Evolutionary conservation across 2,329 filamentous ascomycete species (phyloP), one percentile per base, ranked within the genome.

Genomic region (Monosporascus sp.): DNA sequence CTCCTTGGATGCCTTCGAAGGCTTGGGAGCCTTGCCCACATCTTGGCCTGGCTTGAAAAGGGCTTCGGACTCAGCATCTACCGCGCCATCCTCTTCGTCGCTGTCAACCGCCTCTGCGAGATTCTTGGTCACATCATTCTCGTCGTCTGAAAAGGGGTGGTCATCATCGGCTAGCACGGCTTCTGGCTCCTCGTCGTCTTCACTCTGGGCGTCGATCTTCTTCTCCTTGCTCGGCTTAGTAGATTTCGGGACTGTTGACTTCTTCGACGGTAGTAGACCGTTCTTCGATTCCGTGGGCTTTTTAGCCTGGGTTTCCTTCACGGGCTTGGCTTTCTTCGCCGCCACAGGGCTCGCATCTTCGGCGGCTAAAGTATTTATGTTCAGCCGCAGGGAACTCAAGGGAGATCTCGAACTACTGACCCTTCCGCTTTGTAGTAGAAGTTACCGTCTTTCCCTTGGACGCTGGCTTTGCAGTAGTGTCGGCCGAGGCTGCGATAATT

Each of bases 1-100:
- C 61, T 77, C 74, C 57, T 71, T 64, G 9, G 73, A 60, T 47
- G 75, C 73, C 59, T 74, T 73, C 54, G 77, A 71, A 20, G 74
- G 64, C 57, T 77, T 69, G 51, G 80, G 80, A 38, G 78, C 72
- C 64, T 76, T 76, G 63, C 77, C 76, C 8, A 80, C 72, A 44
- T 76, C 74, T 59, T 78, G 74, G 17, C 76, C 77, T n/a, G 72
- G 60, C 61, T 78, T 70, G 65, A 74, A 79, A 50, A 18, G 24
- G 8, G 65, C 61, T 31, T 63, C 63, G 45, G 67, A 65, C 31
- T 62, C 65, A 51, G 72, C 67, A 6, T 63, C 66, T 18, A 64
- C 64, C 31, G 57, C 61, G 31, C 65, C 65, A 24, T 62, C 62
- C 37, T 76, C 71, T 27, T 74, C 73, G 27, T 76, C 74, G 57